These are phyloP conservation scores for Trichosporon asahii DNA, from an alignment of 1,284 basidiomycete species.

Conservation along the genomic window DNA sequence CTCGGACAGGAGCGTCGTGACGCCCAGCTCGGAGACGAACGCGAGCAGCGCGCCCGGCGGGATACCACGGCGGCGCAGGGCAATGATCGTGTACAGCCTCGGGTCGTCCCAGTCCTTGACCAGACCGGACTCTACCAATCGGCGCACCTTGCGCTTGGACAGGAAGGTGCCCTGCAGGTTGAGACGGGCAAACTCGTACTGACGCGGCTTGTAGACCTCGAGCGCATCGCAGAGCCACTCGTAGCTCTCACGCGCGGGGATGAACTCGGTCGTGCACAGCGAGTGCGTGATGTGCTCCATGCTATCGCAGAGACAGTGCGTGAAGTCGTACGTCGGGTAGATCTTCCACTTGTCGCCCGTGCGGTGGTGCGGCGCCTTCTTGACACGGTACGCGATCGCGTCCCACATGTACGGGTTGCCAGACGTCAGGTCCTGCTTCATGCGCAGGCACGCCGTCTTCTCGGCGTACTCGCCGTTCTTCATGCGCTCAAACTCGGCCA, in stretches of 20 bases:
- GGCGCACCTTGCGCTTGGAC: constrained; percentile 93
- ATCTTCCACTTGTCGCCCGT: constrained; percentile 85
- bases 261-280: constrained; percentile 94
- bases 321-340: constrained; percentile 93
- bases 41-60: constrained; percentile 92
- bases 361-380: constrained; percentile 87
- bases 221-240: constrained; percentile 98
- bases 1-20: constrained; percentile 79
- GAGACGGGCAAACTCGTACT: constrained; percentile 94
- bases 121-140: constrained; percentile 77
- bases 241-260: constrained; percentile 94
- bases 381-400: constrained; percentile 90
- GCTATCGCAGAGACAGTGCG: constrained; percentile 97
- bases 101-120: constrained; percentile 98
- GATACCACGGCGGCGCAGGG: constrained; percentile 86
- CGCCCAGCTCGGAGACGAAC: constrained; percentile 89
- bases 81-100: constrained; percentile 95
- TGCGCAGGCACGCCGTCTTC: constrained; percentile 86
- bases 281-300: constrained; percentile 99
- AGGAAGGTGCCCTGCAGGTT: constrained; percentile 93
- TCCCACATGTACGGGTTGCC: constrained; percentile 99
- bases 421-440: constrained; percentile 94
- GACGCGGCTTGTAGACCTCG: constrained; percentile 95
- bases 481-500: constrained; percentile 89
- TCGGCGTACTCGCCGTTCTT: constrained; percentile 84